Conservation (phyloP, 192 early-diverging fungal genomes). For the Entomortierella chlamydospora region DNA sequence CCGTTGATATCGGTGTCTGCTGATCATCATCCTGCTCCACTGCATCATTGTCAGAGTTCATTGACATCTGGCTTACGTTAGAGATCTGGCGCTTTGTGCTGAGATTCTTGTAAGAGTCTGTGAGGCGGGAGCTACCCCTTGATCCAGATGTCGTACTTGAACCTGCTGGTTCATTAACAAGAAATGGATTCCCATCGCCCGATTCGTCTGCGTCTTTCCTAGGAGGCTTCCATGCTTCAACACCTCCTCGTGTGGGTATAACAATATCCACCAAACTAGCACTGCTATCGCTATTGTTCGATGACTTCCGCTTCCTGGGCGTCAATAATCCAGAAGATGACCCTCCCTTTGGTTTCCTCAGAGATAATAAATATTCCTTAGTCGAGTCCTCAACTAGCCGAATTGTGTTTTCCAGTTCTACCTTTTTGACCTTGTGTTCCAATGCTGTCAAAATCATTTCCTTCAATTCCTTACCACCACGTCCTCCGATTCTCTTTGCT, state of each 20-base stretch:
- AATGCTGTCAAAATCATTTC: slow-evolving; percentile 20
- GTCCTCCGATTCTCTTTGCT: slow-evolving; percentile 42
- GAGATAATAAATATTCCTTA: slow-evolving; percentile 11
- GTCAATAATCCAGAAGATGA: background rate
- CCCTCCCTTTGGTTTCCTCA: slow-evolving; percentile 11
- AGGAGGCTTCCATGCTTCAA: background rate
- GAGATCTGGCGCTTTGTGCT: slow-evolving; percentile 32
- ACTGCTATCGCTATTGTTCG: background rate
- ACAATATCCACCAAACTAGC: slow-evolving; percentile 1
- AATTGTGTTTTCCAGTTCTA: slow-evolving; percentile 43
- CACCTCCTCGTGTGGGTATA: slow-evolving; percentile 16
- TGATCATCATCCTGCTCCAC: slow-evolving; percentile 12
- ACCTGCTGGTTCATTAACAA: background rate
- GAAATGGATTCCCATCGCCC: too few relatives aligned
- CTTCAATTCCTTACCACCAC: slow-evolving; percentile 33
- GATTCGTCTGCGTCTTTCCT: background rate
- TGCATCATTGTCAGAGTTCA: slow-evolving; percentile 27
- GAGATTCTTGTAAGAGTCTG: slow-evolving; percentile 3
- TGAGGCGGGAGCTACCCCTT: too few relatives aligned
- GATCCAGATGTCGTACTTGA: background rate
- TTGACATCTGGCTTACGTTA: slow-evolving; percentile 44
- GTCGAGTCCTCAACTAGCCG: slow-evolving; percentile 29
- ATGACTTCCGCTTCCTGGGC: slow-evolving; percentile 20
- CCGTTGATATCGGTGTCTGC: background rate
- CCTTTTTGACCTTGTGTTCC: slow-evolving; percentile 35